Base-by-base conservation (phyloP, 176 grass and related monocot species). In the Poa pratensis region DNA sequence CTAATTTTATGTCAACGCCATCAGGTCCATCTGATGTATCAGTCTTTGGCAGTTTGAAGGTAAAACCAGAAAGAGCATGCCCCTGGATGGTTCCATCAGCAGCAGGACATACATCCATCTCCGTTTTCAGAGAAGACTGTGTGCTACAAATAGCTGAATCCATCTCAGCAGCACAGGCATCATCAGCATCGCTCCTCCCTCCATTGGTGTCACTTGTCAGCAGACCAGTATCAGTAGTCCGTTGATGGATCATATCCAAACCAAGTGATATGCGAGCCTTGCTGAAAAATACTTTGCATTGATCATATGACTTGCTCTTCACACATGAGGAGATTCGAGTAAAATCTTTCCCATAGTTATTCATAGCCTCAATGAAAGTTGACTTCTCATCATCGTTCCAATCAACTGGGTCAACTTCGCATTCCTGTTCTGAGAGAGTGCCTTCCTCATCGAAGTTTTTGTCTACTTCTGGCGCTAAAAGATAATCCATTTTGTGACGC, bases 221-320 rank as follows among this genome's bases (percentile, higher is more conserved):
- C 77, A 85, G 80, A 82, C 71, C 87, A 78, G 73, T 52, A 77
- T 89, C 84, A 16, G 58, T 52, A 79, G 24, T 80, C 40, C 80
- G 88, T 75, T 88, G 91, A 79, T 87, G 85, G 86, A 93, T 90
- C 53, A 83, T 71, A 88, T 99, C 97, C 71, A 99, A 86, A 68
- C 91, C 89, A 58, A 99, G 90, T 73, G 89, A 91, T 80, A 88
- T 99, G 27, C 97, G 89, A 59, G 90, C 91, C 84, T 99, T 99
- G 76, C 91, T 94, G 71, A 96, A 99, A 89, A 96, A 99, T 78
- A 93, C 84, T 80, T 94, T 99, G 90, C 97, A 99, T 34, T 99
- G 97, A 50, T 94, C 92, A 75, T 76, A 86, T 20, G 88, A 96
- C 79, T 93, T 96, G 75, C 93, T 90, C 64, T 86, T 93, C 62